Conservation (phyloP, 129 eudicot genomes). For the Flaveria brownii region DNA sequence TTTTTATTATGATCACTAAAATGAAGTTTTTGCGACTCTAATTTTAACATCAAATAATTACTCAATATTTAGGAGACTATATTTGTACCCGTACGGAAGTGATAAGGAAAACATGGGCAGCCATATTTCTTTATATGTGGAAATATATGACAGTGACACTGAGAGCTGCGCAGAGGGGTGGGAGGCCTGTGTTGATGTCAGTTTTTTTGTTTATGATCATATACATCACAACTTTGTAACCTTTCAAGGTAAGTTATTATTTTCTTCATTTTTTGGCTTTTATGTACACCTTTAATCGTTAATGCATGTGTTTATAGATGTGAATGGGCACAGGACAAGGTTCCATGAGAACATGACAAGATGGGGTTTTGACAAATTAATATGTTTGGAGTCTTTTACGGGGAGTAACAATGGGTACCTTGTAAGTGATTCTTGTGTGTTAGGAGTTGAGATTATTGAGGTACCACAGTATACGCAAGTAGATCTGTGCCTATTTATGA, state of each 20-base stretch:
- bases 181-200: slow-evolving; percentile 20
- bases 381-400: slow-evolving; percentile 20
- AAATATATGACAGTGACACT: slow-evolving; percentile 9
- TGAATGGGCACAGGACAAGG: slow-evolving; percentile 13
- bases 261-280: neutral
- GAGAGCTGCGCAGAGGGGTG: neutral
- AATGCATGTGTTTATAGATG: slow-evolving; percentile 7
- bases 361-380: slow-evolving; percentile 32
- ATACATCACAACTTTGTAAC: slow-evolving; percentile 8
- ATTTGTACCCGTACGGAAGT: neutral
- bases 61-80: neutral
- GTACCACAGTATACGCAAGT: slow-evolving; percentile 1
- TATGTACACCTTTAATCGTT: no score
- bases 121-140: neutral
- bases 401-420: slow-evolving; percentile 26
- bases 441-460: slow-evolving; percentile 31
- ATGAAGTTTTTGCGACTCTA: neutral
- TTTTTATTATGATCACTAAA: neutral
- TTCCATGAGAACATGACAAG: neutral
- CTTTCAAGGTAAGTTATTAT: slow-evolving; percentile 8
- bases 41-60: neutral
- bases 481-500: slow-evolving; percentile 14
- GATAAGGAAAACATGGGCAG: neutral
- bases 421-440: slow-evolving; percentile 30
- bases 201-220: slow-evolving; percentile 23